Base-by-base conservation (phyloP, 2,329 filamentous ascomycete species). In the Paecilomyces variotii region DNA sequence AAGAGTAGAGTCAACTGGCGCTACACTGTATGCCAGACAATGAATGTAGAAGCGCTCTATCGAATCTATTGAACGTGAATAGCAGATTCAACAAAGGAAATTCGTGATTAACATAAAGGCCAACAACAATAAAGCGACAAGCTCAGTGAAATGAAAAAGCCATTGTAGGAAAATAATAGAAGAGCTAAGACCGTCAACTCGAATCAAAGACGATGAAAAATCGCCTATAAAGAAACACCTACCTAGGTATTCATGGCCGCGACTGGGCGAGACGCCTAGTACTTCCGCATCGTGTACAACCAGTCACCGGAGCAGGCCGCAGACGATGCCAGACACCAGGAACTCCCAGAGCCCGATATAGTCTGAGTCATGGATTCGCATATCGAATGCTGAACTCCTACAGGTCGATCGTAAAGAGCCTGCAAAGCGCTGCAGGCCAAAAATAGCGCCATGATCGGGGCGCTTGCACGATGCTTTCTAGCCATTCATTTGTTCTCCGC, bases 371-470 rank as follows among this genome's bases (percentile, higher is more conserved):
- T 51, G 19, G 4, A 54, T 68, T 71, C 70, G 71, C 67, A 70
- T 63, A 45, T 65, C 53, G 59, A 56, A 64, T 57, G 59, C 59
- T 56, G 57, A 56, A 57, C 53, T 60, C 26, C 62, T 52, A 59
- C 57, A 60, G 57, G 58, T 57, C 61, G 28, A 50, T 59, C 28
- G 57, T n/a, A 56, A 50, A 60, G 58, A 60, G 26, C 62, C 60
- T 62, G 59, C 56, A 65, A 59, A 63, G 60, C 62, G 62, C 64
- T 60, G 52, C 49, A 53, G 25, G 57, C 62, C 69, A 67, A 69
- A 70, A 65, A 63, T 69, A 68, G 67, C 35, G 57, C 57, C 9
- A 52, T 52, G 25, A 53, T 60, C 57, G 60, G 69, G 69, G 70
- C 69, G 70, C 69, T 70, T 61, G 58, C 51, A 55, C 56, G 61